Evolutionary conservation across 768 basidiomycete species (phyloP), one percentile per base, ranked within the genome.

Genomic region (Mrakia frigida): DNA sequence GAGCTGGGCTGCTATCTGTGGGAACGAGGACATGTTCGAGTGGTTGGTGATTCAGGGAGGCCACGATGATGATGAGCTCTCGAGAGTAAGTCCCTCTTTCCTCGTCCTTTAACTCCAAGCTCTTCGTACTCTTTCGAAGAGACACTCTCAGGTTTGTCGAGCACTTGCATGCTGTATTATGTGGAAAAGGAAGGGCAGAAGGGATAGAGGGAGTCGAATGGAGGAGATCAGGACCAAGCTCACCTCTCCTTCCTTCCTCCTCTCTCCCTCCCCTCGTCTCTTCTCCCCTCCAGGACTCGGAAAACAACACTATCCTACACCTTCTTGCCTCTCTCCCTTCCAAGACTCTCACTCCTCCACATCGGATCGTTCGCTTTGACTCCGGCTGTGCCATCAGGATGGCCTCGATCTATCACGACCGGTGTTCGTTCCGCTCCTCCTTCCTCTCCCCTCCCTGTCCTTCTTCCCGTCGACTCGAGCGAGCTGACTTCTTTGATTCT

Each of bases 61-160:
- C 43, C 95, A 97, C 82, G 95, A 98, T 82, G 94, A 98, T 81
- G 90, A 92, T 75, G 95, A 98, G 83, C 85, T 94, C 77, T 94
- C 91, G 84, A 89, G 89, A 87, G 95, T 94, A 81, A 80, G 90
- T 67, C 6, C 21, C 61, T 28, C 3, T 33, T 43, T 31, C 18
- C 69, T 61, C 43, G n/a, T n/a, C n/a, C 7, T 39, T 3, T 71
- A 39, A 74, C 74, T 71, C 46, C 37, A 0, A 50, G 46, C 16
- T 14, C 18, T 1, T 50, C 46, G 16, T 14, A 18, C 5, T 2
- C 16, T 14, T 18, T 50, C 18, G 11, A 21, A 4, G 13, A 50
- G 16, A 50, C 21, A 18, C 16, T 2, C 21, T 6, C 6, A 11
- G 11, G 39, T 41, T 6, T 41, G 39, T 11, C 39, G 6, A 74